A percentile compares a stretch with the other conserved stretches of the same genome.
Conservation (phyloP, 495 filamentous ascomycete genomes). For the Penicillium bialowiezense region DNA sequence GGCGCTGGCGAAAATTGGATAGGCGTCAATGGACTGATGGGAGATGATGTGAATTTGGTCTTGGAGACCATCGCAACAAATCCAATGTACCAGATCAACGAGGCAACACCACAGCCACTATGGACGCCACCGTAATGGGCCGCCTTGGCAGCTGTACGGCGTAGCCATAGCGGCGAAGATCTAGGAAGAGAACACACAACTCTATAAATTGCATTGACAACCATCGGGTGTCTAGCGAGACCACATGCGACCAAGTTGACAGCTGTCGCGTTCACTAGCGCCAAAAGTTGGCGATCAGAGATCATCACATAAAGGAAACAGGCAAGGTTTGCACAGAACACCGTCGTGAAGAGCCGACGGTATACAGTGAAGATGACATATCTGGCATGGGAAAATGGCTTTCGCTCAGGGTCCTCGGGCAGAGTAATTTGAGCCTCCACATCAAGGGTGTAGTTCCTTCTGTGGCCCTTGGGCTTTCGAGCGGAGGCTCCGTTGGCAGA, state of each 20-base stretch:
- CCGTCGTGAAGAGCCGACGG: constrained; percentile 42
- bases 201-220: constrained; percentile 63
- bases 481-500: constrained; percentile 1
- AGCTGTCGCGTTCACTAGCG: constrained; percentile 36
- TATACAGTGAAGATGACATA: constrained; percentile 34
- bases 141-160: constrained; percentile 60
- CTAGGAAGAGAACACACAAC: constrained; percentile 52
- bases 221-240: constrained; percentile 63
- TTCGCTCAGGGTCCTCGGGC: constrained; percentile 5
- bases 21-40: constrained; percentile 13
- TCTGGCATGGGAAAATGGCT: constrained; percentile 17
- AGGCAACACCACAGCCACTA: constrained; percentile 59
- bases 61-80: constrained; percentile 41
- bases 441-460: constrained; percentile 2
- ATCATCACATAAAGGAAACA: constrained; percentile 33
- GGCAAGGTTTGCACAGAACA: constrained; percentile 42
- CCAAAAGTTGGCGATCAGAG: constrained; percentile 13
- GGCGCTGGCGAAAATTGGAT: constrained; percentile 15
- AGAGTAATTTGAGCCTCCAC: constrained; percentile 9
- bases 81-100: constrained; percentile 62
- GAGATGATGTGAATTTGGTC: constrained; percentile 22
- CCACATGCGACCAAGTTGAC: constrained; percentile 41
- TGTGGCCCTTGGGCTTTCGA: background rate
- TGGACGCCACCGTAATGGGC: constrained; percentile 72
- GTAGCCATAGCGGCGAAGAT: constrained; percentile 54